Base-by-base conservation (phyloP, 495 filamentous ascomycete species). In the Aspergillus bertholletiae region DNA sequence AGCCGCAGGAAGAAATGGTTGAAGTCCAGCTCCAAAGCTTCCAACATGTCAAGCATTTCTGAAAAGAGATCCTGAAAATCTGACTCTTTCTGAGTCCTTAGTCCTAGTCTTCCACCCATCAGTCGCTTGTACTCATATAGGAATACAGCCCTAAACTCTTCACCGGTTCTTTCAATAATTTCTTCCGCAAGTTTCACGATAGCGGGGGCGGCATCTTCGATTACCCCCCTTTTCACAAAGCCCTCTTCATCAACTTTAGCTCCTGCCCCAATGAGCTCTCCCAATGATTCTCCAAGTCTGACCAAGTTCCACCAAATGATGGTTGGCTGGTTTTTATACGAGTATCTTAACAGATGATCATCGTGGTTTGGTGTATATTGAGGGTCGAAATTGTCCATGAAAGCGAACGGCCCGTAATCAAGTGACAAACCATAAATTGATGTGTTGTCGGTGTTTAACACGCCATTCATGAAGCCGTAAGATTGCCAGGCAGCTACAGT, bases 281-380 rank as follows among this genome's bases (percentile, higher is more conserved):
- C 94, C 0, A 97, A 68, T n/a, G 85, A 83, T 72, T 97, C 94
- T 50, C 89, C 94, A 0, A 98, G 80, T 21, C 94, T 85, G 11
- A 96, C 90, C 3, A 98, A 80, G 62, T 98, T 98, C 94, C 94
- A 98, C 94, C 94, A 98, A 65, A 98, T 92, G 39, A 97, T 88
- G 43, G 86, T 90, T 1, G 94, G 92, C 63, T 98, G 94, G 71
- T 97, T 97, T 51, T 84, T 84, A 77, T 96, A 98, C 41, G 82
- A 82, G 68, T 98, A 98, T 27, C 94, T 84, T 15, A 96, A 71
- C 72, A 85, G 79, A 61, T 87, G 80, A 66, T 98, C 94, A 67
- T 98, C 94, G 68, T 98, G 94, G 64, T 98, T 98, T 5, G 94
- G 94, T 0, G 94, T 98, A 69, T 97, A 98, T 21, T 75, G 75